These are phyloP conservation scores for Diaporthe sp. DNA, from an alignment of 2,329 filamentous ascomycete genomes.

Conservation along the genomic window DNA sequence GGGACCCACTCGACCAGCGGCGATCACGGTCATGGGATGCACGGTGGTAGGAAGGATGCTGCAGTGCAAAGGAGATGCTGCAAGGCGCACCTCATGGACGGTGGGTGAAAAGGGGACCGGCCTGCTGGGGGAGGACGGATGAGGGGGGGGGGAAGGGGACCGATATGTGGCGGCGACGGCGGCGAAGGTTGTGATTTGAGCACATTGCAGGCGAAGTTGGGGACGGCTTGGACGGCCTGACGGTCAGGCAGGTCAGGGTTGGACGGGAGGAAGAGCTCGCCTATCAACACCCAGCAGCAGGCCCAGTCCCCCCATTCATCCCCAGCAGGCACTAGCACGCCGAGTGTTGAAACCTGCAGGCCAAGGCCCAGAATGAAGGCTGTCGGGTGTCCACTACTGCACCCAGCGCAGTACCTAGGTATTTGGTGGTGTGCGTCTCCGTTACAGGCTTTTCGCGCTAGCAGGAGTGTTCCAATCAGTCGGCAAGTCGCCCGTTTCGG, in stretches of 20 bases:
- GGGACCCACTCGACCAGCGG: conserved; percentile 10
- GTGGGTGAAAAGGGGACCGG: conserved; percentile 3
- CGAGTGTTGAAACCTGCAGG: conserved; percentile 32
- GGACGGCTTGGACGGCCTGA: neutral
- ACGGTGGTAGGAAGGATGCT: conserved; percentile 21
- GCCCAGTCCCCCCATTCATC: neutral
- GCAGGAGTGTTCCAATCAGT: neutral
- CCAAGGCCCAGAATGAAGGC: conserved; percentile 12
- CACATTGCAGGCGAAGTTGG: neutral
- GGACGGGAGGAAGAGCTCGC: conserved; percentile 1
- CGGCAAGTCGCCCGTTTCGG: conserved; percentile 27
- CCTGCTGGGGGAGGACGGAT: neutral
- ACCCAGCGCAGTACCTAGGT: too few species aligned
- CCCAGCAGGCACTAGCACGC: conserved; percentile 27
- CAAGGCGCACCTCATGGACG: neutral
- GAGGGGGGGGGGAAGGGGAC: neutral
- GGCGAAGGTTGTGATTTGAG: conserved; percentile 2
- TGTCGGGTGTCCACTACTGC: neutral
- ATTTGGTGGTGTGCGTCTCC: neutral
- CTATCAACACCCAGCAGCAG: neutral
- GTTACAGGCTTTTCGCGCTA: conserved; percentile 8
- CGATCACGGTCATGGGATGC: conserved; percentile 24
- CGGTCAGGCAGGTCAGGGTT: neutral
- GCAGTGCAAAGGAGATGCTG: conserved; percentile 12
- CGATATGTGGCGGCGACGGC: conserved; percentile 10